A percentile compares a stretch with the other conserved stretches of the same genome.
Conservation (phyloP, 306 rosid species). For the Pachyrhizus erosus region DNA sequence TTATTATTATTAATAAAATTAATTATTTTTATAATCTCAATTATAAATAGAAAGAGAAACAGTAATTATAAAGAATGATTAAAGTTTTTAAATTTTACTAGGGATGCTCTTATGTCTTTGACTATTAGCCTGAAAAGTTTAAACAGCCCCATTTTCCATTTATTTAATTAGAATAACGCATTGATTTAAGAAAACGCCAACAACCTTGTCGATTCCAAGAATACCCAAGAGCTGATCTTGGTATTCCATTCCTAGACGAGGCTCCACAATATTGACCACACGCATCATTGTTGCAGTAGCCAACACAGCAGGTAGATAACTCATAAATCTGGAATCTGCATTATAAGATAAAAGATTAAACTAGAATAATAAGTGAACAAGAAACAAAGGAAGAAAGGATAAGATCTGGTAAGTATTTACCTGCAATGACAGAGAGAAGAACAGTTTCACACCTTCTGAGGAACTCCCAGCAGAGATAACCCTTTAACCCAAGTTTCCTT, state of each 20-base stretch:
- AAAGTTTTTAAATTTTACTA: neutral
- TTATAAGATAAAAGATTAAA: neutral
- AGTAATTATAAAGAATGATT: no score
- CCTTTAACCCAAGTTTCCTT: constrained; percentile 74
- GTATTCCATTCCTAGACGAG: constrained; percentile 60
- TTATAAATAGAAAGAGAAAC: no score
- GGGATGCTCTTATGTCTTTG: neutral
- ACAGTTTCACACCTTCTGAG: constrained; percentile 64
- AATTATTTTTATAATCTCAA: no score
- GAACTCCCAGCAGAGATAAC: constrained; percentile 70
- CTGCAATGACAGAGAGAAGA: constrained; percentile 65
- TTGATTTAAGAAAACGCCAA: neutral
- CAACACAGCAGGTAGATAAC: constrained; percentile 72
- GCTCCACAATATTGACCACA: constrained; percentile 65
- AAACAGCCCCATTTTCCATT: neutral
- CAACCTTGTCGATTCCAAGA: constrained; percentile 77
- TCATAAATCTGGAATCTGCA: constrained; percentile 71
- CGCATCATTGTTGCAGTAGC: constrained; percentile 83
- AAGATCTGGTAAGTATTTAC: constrained; percentile 43
- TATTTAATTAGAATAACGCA: neutral
- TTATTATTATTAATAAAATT: no score
- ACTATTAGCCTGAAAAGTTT: neutral
- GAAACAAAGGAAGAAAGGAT: neutral
- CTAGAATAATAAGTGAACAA: neutral
- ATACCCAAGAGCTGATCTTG: constrained; percentile 69